A percentile compares a stretch with the other conserved stretches of the same genome.
Conservation (phyloP, 2,329 filamentous ascomycete genomes). For the Colletotrichum scovillei region DNA sequence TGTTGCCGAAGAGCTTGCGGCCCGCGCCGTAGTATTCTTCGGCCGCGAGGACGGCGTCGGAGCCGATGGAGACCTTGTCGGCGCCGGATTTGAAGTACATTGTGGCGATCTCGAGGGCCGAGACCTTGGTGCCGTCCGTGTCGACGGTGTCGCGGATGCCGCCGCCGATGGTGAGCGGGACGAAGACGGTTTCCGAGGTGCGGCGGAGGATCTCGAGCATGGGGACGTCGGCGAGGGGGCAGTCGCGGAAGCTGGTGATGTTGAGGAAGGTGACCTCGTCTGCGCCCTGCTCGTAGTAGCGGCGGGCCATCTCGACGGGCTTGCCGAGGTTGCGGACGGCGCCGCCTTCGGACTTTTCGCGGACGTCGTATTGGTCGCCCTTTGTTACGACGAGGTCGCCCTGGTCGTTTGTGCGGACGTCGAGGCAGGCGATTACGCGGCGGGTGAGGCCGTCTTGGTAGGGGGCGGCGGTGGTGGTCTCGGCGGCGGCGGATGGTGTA, state of each 20-base stretch:
- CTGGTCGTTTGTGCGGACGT: slow-evolving; percentile 93
- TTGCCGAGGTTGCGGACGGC: slow-evolving; percentile 93
- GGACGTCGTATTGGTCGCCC: slow-evolving; percentile 98
- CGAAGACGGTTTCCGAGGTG: slow-evolving; percentile 92
- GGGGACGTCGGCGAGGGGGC: slow-evolving; percentile 88
- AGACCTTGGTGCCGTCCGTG: slow-evolving; percentile 85
- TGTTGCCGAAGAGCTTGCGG: slow-evolving; percentile 78
- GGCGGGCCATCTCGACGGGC: slow-evolving; percentile 91
- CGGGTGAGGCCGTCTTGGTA: slow-evolving; percentile 81
- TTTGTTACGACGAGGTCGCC: slow-evolving; percentile 98
- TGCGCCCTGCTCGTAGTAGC: slow-evolving; percentile 95
- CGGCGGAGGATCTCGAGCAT: slow-evolving; percentile 94
- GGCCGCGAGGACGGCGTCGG: slow-evolving; percentile 91
- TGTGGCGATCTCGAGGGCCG: slow-evolving; percentile 90
- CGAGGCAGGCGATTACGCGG: slow-evolving; percentile 93
- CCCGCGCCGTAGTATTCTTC: slow-evolving; percentile 87
- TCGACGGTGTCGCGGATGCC: slow-evolving; percentile 95
- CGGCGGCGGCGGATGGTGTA: slow-evolving; percentile 24
- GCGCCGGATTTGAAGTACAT: slow-evolving; percentile 98
- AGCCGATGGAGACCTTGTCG: slow-evolving; percentile 97
- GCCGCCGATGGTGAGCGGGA: slow-evolving; percentile 94
- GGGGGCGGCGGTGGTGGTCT: slow-evolving; percentile 34
- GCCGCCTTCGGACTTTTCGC: slow-evolving; percentile 78
- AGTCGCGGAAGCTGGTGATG: slow-evolving; percentile 98
- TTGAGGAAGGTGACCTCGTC: slow-evolving; percentile 98